phyloP scores from a whole-genome alignment of 2,329 filamentous ascomycete genomes.

The Lasiodiplodia citricola region DNA sequence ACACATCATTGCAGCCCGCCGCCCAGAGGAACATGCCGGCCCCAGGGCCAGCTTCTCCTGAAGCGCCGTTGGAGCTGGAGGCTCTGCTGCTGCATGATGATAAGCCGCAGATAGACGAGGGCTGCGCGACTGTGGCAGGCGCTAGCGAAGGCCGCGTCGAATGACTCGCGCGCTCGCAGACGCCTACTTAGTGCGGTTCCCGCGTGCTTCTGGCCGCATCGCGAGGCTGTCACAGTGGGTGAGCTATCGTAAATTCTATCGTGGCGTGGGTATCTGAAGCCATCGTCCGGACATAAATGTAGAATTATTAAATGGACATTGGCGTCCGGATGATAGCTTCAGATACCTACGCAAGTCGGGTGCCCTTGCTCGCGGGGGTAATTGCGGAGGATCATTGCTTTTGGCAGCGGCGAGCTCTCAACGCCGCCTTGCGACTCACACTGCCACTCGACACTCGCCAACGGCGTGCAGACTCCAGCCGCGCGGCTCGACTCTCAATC shows the following conservation, averaged over 20 bases:
- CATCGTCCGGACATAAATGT: no score
- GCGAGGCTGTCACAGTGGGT: not conserved
- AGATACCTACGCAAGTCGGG: no score
- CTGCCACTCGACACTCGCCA: not conserved
- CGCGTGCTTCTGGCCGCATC: not conserved
- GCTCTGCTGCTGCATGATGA: conserved; percentile 8
- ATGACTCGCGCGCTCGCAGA: not conserved
- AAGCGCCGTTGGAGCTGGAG: not conserved
- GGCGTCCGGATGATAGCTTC: no score
- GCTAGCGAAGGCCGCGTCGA: not conserved
- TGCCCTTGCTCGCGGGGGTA: no score
- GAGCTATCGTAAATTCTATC: no score
- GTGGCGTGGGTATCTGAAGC: no score
- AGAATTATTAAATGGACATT: no score
- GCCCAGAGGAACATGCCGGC: not conserved
- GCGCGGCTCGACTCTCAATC: not conserved
- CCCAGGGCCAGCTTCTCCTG: not conserved
- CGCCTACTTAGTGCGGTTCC: not conserved
- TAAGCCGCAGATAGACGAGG: conserved; percentile 23
- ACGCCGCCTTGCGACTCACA: not conserved
- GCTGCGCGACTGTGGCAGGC: not conserved
- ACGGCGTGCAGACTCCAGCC: not conserved
- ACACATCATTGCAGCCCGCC: not conserved
- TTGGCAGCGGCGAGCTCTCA: not conserved
- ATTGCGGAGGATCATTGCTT: no score